Percentiles rank a stretch among this genome's conserved stretches.
Conservation (phyloP, 805 yeast species). For the Saccharomycopsis synnaedendra region DNA sequence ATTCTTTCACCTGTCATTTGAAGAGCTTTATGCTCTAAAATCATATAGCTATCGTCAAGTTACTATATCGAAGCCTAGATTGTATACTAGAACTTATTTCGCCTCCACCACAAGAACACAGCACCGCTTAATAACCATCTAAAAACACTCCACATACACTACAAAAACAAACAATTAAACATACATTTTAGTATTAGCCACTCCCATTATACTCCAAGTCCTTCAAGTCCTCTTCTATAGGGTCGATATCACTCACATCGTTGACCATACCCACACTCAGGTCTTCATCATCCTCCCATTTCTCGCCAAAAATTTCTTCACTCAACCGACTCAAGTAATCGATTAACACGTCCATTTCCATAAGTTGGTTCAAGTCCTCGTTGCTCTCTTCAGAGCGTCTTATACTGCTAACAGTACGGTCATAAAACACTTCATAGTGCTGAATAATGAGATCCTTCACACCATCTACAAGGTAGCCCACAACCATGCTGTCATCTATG, state of each 20-base stretch:
- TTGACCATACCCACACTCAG: conserved; percentile 3
- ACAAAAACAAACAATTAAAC: no score
- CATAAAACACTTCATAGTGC: conserved; percentile 35
- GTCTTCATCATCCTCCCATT: neutral
- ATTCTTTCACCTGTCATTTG: no score
- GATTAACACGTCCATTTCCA: conserved; percentile 11
- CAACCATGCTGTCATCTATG: conserved; percentile 43
- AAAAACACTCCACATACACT: no score
- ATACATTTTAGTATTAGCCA: no score
- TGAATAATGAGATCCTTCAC: conserved; percentile 48
- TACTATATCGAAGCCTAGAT: no score
- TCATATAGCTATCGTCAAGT: no score
- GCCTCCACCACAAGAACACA: no score
- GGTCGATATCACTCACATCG: conserved; percentile 2
- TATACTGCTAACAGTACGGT: neutral
- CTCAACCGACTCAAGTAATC: conserved; percentile 7
- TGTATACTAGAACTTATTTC: no score
- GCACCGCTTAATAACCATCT: no score
- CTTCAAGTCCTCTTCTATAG: neutral
- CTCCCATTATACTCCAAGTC: no score
- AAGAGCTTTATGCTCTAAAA: no score
- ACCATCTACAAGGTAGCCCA: conserved; percentile 47
- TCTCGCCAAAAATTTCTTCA: conserved; percentile 2
- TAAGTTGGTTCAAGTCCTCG: conserved; percentile 6
- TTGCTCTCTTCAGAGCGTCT: neutral